A percentile compares a stretch with the other conserved stretches of the same genome.
Conservation (phyloP, 352 stramenopile species). For the Globisporangium takayamanum region DNA sequence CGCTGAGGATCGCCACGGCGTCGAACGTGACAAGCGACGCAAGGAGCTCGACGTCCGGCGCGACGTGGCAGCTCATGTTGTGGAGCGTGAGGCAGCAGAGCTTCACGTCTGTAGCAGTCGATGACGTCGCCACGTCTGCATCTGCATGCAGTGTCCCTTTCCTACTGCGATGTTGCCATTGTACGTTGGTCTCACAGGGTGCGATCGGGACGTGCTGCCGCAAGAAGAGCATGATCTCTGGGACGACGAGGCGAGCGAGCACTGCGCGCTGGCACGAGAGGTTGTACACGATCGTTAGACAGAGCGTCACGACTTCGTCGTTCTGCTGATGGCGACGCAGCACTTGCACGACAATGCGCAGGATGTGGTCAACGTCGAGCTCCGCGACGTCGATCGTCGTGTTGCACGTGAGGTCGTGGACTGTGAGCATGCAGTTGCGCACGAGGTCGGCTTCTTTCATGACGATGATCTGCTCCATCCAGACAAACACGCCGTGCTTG, state of each 20-base stretch:
- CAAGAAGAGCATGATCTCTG: slow-evolving; percentile 57
- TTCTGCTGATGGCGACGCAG: slow-evolving; percentile 39
- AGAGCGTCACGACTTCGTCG: slow-evolving; percentile 54
- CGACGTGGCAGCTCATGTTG: slow-evolving; percentile 54
- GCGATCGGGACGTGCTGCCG: slow-evolving; percentile 27
- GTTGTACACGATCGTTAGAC: slow-evolving; percentile 71
- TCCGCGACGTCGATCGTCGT: slow-evolving; percentile 42
- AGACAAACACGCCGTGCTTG: slow-evolving; percentile 55
- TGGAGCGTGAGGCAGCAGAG: slow-evolving; percentile 64
- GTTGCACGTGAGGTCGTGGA: slow-evolving; percentile 64
- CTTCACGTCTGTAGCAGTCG: slow-evolving; percentile 23
- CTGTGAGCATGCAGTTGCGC: slow-evolving; percentile 70
- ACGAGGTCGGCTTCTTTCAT: slow-evolving; percentile 72
- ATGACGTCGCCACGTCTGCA: neutral
- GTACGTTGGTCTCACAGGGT: neutral
- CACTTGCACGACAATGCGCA: slow-evolving; percentile 63
- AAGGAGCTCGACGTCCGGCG: slow-evolving; percentile 18
- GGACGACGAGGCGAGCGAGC: slow-evolving; percentile 37
- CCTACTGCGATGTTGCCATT: neutral
- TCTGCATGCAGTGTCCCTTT: neutral
- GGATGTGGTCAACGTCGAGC: slow-evolving; percentile 53
- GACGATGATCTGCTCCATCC: slow-evolving; percentile 77
- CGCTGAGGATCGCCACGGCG: slow-evolving; percentile 34
- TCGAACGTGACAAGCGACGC: slow-evolving; percentile 41
- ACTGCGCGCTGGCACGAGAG: slow-evolving; percentile 50